phyloP scores from a whole-genome alignment of 208 protist genomes.

The Balamuthia mandrillaris region DNA sequence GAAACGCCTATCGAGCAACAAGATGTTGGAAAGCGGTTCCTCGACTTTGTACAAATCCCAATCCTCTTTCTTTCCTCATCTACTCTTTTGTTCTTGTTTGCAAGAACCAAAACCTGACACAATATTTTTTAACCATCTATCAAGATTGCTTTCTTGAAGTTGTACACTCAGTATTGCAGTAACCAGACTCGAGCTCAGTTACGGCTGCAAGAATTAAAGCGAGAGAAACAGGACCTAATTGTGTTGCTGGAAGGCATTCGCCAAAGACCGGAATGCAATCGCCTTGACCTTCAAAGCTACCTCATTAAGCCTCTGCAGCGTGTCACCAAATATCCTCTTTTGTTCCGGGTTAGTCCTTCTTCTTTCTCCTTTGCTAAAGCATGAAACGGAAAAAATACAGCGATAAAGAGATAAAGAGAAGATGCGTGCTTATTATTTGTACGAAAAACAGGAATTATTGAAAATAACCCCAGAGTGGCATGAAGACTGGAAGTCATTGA shows the following conservation, averaged over 20 bases:
- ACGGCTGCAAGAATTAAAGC: neutral
- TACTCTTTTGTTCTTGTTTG: too few species aligned
- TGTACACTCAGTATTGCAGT: neutral
- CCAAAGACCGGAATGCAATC: neutral
- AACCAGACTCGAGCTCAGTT: neutral
- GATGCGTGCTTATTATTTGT: neutral
- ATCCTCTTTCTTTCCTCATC: neutral
- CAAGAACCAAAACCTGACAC: neutral
- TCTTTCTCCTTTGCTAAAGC: neutral
- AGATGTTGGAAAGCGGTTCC: neutral
- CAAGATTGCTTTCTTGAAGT: neutral
- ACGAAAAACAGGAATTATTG: neutral
- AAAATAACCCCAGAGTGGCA: neutral
- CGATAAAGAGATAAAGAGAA: too few species aligned
- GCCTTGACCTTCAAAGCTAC: neutral
- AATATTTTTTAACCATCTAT: neutral
- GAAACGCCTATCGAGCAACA: neutral
- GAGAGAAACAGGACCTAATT: neutral
- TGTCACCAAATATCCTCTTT: conserved; percentile 1
- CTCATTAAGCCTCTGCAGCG: neutral
- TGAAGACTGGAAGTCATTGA: neutral
- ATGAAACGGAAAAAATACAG: too few species aligned
- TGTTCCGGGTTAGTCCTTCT: neutral
- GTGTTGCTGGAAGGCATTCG: neutral
- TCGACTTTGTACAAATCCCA: neutral